These are phyloP conservation scores for Dicorynia guianensis DNA, from an alignment of 306 rosid species.

Conservation along the genomic window DNA sequence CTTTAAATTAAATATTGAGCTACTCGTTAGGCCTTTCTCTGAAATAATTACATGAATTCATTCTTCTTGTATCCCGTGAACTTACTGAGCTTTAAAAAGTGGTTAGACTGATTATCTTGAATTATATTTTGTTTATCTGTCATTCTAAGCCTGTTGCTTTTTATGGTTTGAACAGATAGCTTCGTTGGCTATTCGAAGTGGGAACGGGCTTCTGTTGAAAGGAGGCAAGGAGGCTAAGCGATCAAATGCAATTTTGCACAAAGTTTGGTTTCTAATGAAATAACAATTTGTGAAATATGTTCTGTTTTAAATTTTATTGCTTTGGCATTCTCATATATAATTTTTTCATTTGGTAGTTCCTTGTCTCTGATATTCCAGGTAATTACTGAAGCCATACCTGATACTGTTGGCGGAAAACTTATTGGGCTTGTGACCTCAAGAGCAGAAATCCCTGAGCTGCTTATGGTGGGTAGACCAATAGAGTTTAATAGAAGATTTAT, in stretches of 20 bases:
- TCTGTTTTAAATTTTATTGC: constrained; percentile 14
- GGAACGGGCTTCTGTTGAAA: constrained; percentile 95
- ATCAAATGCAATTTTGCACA: constrained; percentile 90
- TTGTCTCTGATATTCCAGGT: constrained; percentile 55
- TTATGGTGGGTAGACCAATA: constrained; percentile 60
- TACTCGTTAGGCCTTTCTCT: constrained; percentile 18
- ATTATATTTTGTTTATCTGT: constrained; percentile 28
- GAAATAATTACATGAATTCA: constrained; percentile 25
- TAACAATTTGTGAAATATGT: constrained; percentile 31
- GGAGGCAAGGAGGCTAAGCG: constrained; percentile 99
- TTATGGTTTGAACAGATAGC: constrained; percentile 73
- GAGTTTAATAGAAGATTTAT: constrained; percentile 35
- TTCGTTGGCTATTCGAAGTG: constrained; percentile 93
- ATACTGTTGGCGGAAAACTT: constrained; percentile 81
- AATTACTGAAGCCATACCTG: constrained; percentile 91
- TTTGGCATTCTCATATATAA: constrained; percentile 6
- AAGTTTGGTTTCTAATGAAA: constrained; percentile 57
- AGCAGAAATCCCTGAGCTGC: constrained; percentile 94
- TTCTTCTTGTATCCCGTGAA: constrained; percentile 14
- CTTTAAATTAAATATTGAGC: constrained; percentile 9
- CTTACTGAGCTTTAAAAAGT: constrained; percentile 3
- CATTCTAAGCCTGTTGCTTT: constrained; percentile 40
- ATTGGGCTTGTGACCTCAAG: constrained; percentile 97
- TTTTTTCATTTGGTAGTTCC: constrained; percentile 13
- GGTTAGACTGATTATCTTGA: constrained; percentile 15